A percentile compares a stretch with the other conserved stretches of the same genome.
Evolutionary conservation across 495 filamentous ascomycete genomes (phyloP).

Genomic region (Tuber indicum): DNA sequence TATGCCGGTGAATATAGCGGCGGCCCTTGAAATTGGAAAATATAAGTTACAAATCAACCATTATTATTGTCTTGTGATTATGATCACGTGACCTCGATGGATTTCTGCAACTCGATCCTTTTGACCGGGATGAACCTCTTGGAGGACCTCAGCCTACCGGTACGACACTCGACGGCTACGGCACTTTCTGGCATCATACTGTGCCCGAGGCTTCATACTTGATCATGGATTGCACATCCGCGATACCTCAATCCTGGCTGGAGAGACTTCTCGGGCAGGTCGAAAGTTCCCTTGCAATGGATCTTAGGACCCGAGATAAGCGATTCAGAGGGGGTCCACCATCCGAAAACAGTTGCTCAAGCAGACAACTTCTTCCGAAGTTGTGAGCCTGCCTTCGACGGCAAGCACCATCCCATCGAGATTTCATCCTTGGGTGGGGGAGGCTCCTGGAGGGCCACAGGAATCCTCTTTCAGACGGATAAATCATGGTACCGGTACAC

Average conservation of each 20-base stretch:
- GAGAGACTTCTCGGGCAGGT: not conserved
- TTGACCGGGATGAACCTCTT: not conserved
- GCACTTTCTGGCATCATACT: not conserved
- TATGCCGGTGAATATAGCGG: not conserved
- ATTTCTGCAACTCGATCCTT: not conserved
- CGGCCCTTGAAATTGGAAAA: not conserved
- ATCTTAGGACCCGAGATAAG: not conserved
- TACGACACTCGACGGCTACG: not conserved
- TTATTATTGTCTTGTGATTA: not conserved
- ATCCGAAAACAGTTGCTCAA: not conserved
- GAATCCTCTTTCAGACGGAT: not conserved
- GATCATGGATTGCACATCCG: not conserved
- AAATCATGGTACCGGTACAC: not conserved
- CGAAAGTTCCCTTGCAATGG: not conserved
- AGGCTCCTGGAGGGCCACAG: not conserved
- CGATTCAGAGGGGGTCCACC: not conserved
- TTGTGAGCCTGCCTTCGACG: not conserved
- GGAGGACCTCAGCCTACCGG: not conserved
- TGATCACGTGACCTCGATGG: not conserved
- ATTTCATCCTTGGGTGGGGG: not conserved
- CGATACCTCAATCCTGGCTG: not conserved
- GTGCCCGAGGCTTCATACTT: not conserved
- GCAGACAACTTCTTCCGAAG: not conserved
- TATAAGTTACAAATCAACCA: not conserved
- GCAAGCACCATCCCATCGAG: not conserved